Evolutionary conservation across 2,329 filamentous ascomycete species (phyloP).

Genomic region (Cylindrodendrum hubeiense): DNA sequence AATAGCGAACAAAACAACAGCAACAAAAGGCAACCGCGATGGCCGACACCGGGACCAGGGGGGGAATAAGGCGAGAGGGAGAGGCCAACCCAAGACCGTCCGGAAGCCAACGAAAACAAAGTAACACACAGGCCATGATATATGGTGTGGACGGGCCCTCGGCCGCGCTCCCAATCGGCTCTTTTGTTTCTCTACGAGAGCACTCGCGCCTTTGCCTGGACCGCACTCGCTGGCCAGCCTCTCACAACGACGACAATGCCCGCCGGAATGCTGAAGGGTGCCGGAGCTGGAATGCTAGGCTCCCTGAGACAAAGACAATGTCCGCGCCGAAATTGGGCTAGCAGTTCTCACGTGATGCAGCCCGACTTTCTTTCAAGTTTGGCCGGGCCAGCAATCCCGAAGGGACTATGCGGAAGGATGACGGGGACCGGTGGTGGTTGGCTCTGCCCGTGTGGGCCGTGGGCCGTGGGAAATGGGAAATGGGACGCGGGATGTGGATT

Average conservation of each 20-base stretch:
- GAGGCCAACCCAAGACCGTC: not conserved
- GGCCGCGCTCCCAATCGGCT: not conserved
- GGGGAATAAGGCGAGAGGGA: slow-evolving; percentile 1
- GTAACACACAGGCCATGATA: slow-evolving; percentile 29
- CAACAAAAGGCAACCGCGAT: not conserved
- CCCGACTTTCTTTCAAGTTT: slow-evolving; percentile 9
- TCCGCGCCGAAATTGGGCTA: slow-evolving; percentile 41
- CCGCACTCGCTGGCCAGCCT: slow-evolving; percentile 45
- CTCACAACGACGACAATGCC: slow-evolving; percentile 51
- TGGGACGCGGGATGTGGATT: slow-evolving; percentile 11
- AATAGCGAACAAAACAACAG: slow-evolving; percentile 10
- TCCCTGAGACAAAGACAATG: slow-evolving; percentile 54
- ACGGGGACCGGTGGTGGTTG: not conserved
- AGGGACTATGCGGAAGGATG: not conserved
- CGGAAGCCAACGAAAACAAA: slow-evolving; percentile 12
- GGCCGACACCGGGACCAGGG: not conserved
- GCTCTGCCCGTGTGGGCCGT: not conserved
- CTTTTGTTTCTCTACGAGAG: slow-evolving; percentile 17
- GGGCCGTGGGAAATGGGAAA: slow-evolving; percentile 13
- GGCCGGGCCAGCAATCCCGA: slow-evolving; percentile 7
- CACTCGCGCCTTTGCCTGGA: slow-evolving; percentile 25
- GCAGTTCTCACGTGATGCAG: slow-evolving; percentile 21
- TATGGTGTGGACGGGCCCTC: slow-evolving; percentile 13
- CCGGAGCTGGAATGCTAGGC: slow-evolving; percentile 49
- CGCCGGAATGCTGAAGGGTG: slow-evolving; percentile 43